Percentiles rank a stretch among this genome's conserved stretches.
Conservation (phyloP, 345 rosid species). For the Sisymbrium altissimum region DNA sequence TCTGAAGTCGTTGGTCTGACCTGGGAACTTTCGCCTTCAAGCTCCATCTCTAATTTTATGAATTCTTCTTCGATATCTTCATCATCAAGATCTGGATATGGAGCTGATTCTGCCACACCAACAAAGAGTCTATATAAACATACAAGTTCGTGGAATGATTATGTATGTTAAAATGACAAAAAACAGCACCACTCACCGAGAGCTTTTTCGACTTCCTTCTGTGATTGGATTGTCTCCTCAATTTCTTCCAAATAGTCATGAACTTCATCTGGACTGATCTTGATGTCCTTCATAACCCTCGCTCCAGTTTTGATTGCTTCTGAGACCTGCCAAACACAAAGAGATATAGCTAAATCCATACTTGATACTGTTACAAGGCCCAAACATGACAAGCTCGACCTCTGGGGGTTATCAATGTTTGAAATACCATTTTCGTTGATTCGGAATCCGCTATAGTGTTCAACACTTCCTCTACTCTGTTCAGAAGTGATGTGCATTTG, state of each 20-base stretch:
- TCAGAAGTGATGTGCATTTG: slow-evolving; percentile 64
- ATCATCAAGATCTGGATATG: slow-evolving; percentile 51
- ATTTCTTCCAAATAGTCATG: slow-evolving; percentile 71
- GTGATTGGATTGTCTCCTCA: slow-evolving; percentile 63
- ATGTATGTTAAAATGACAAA: neutral
- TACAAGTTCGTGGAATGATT: neutral
- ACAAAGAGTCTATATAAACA: slow-evolving; percentile 12
- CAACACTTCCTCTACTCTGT: slow-evolving; percentile 80
- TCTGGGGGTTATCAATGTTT: neutral
- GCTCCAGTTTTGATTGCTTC: slow-evolving; percentile 86
- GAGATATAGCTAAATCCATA: neutral
- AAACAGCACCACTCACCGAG: slow-evolving; percentile 44
- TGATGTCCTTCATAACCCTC: slow-evolving; percentile 60
- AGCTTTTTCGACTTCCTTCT: slow-evolving; percentile 66
- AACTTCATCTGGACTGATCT: slow-evolving; percentile 72
- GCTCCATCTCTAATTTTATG: slow-evolving; percentile 57
- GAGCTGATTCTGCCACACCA: slow-evolving; percentile 47
- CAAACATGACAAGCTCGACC: neutral
- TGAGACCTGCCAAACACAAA: slow-evolving; percentile 52
- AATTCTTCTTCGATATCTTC: slow-evolving; percentile 78
- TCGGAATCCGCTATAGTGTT: slow-evolving; percentile 59
- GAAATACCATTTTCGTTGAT: slow-evolving; percentile 66
- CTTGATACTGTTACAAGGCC: neutral
- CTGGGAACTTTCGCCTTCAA: slow-evolving; percentile 39
- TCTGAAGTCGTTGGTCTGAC: slow-evolving; percentile 26